Evolutionary conservation across 2,329 filamentous ascomycete species (phyloP).

Genomic region (Alternaria arborescens): DNA sequence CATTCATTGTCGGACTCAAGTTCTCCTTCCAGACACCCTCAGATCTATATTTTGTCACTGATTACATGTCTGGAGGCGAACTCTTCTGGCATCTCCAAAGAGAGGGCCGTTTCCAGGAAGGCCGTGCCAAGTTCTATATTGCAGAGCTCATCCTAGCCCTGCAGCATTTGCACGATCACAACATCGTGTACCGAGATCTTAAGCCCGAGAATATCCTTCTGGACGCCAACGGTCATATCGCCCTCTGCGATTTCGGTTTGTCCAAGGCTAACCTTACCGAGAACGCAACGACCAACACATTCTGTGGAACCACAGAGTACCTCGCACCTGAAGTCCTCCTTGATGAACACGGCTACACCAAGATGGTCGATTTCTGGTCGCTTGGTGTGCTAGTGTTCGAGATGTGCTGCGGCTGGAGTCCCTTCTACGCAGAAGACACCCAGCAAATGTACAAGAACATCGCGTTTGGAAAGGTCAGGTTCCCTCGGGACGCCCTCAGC

Average conservation of each 20-base stretch:
- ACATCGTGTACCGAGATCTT: slow-evolving; percentile 96
- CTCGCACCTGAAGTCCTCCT: slow-evolving; percentile 93
- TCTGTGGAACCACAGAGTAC: slow-evolving; percentile 98
- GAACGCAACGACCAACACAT: slow-evolving; percentile 98
- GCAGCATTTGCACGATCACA: slow-evolving; percentile 93
- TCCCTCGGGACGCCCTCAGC: slow-evolving; percentile 92
- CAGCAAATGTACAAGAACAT: slow-evolving; percentile 99
- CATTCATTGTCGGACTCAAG: slow-evolving; percentile 97
- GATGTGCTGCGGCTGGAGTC: slow-evolving; percentile 99
- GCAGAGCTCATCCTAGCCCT: slow-evolving; percentile 95
- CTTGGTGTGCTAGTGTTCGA: slow-evolving; percentile 97
- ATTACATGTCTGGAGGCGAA: slow-evolving; percentile 99
- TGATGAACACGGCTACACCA: slow-evolving; percentile 97
- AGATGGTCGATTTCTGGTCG: slow-evolving; percentile 99
- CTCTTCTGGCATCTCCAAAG: slow-evolving; percentile 99
- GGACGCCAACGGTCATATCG: slow-evolving; percentile 97
- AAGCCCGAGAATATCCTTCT: slow-evolving; percentile 98
- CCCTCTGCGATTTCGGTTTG: slow-evolving; percentile 94
- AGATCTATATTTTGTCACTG: slow-evolving; percentile 96
- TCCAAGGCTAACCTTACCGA: slow-evolving; percentile 98
- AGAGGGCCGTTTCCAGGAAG: slow-evolving; percentile 93
- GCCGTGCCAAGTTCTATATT: slow-evolving; percentile 97
- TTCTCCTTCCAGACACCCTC: slow-evolving; percentile 98
- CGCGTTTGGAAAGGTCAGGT: slow-evolving; percentile 96
- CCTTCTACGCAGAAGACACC: slow-evolving; percentile 98